These are phyloP conservation scores for Trichocomaceae sp. DNA, from an alignment of 2,329 filamentous ascomycete species.

Conservation along the genomic window DNA sequence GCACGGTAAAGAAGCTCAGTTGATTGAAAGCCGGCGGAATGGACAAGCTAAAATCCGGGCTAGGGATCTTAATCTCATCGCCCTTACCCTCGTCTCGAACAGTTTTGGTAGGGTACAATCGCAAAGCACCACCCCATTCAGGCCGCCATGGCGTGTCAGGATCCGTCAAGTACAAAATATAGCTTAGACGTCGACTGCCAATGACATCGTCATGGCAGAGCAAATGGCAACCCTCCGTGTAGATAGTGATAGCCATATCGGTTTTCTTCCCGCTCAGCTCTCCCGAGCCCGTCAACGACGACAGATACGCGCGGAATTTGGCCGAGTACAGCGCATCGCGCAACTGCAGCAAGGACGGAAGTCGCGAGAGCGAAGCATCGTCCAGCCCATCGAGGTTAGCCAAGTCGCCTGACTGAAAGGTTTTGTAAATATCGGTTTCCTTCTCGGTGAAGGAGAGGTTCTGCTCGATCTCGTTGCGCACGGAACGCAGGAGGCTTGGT, in stretches of 20 bases:
- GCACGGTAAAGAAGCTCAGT: slow-evolving; percentile 94
- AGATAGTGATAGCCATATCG: slow-evolving; percentile 98
- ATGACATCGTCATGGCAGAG: slow-evolving; percentile 98
- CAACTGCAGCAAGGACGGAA: slow-evolving; percentile 85
- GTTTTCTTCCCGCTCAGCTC: slow-evolving; percentile 88
- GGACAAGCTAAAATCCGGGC: slow-evolving; percentile 67
- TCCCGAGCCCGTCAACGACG: slow-evolving; percentile 76
- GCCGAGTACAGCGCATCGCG: slow-evolving; percentile 91
- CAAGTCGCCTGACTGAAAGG: slow-evolving; percentile 95
- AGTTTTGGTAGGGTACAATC: slow-evolving; percentile 70
- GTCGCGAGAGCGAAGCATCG: slow-evolving; percentile 71
- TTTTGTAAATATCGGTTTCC: slow-evolving; percentile 99
- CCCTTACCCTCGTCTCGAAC: slow-evolving; percentile 59
- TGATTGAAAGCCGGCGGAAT: slow-evolving; percentile 97
- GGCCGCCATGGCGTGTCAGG: slow-evolving; percentile 85
- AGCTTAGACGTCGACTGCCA: slow-evolving; percentile 90
- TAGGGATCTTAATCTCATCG: slow-evolving; percentile 69
- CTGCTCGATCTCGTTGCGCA: slow-evolving; percentile 80
- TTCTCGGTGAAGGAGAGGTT: slow-evolving; percentile 96
- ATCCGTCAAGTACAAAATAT: slow-evolving; percentile 92
- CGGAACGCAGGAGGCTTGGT: slow-evolving; percentile 71
- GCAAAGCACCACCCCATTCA: slow-evolving; percentile 86
- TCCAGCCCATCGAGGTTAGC: slow-evolving; percentile 94
- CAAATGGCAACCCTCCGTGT: slow-evolving; percentile 91
- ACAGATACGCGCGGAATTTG: slow-evolving; percentile 81